Evolutionary conservation across 2,329 filamentous ascomycete species (phyloP).

Genomic region (Cladosporium phlei): DNA sequence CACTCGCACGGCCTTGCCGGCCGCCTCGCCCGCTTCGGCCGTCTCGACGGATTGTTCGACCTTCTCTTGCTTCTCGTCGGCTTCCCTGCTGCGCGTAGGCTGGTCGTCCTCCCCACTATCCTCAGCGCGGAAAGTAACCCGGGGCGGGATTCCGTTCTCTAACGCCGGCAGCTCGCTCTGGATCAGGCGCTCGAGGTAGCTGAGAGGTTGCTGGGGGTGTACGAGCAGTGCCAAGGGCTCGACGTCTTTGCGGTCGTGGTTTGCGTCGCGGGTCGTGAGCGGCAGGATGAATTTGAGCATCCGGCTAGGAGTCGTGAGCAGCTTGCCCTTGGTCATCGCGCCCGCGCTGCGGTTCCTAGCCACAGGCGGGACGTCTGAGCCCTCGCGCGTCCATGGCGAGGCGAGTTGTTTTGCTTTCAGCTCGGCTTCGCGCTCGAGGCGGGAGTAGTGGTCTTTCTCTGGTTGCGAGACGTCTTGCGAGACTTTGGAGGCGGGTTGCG

Average conservation of each 20-base stretch:
- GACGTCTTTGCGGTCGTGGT: conserved; percentile 62
- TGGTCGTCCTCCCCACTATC: conserved; percentile 60
- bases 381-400: conserved; percentile 63
- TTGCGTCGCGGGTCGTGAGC: conserved; percentile 58
- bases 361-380: conserved; percentile 55
- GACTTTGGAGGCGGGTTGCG: conserved; percentile 25
- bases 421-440: conserved; percentile 29
- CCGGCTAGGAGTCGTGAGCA: conserved; percentile 73
- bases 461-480: conserved; percentile 30
- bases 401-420: conserved; percentile 54
- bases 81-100: conserved; percentile 19
- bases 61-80: conserved; percentile 31
- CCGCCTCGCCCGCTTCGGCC: conserved; percentile 47
- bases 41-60: conserved; percentile 41
- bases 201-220: conserved; percentile 85
- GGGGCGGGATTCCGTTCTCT: conserved; percentile 61
- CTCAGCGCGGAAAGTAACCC: conserved; percentile 74
- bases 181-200: conserved; percentile 82
- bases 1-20: conserved; percentile 41
- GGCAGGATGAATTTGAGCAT: conserved; percentile 78
- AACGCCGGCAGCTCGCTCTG: conserved; percentile 75
- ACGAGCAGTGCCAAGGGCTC: conserved; percentile 80
- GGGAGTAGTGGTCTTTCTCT: conserved; percentile 43
- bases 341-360: conserved; percentile 47
- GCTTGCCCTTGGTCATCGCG: conserved; percentile 67